These are phyloP conservation scores for Wickerhamia fluorescens DNA, from an alignment of 805 yeast genomes.

Conservation along the genomic window DNA sequence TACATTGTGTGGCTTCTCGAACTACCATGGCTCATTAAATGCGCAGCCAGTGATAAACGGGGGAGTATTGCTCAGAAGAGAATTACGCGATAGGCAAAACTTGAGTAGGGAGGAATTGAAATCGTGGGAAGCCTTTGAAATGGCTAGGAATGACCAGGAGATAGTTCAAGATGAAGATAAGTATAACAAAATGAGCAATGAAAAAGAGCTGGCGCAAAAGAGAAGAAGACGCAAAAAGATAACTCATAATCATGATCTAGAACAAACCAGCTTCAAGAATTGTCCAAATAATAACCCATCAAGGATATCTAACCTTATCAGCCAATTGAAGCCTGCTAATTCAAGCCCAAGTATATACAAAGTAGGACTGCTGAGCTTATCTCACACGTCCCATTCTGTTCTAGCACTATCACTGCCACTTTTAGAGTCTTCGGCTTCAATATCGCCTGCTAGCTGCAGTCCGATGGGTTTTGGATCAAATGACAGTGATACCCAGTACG, in stretches of 20 bases:
- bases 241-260: conserved; percentile 6
- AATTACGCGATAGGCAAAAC: conserved; percentile 19
- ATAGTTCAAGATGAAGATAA: neutral
- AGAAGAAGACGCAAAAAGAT: conserved; percentile 12
- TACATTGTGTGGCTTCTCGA: too few species aligned
- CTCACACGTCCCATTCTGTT: too few species aligned
- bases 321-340: conserved; percentile 6
- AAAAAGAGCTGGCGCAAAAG: conserved; percentile 1
- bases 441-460: conserved; percentile 6
- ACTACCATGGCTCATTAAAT: neutral
- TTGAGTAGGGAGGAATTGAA: conserved; percentile 27
- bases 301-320: conserved; percentile 8
- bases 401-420: conserved; percentile 6
- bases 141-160: conserved; percentile 13
- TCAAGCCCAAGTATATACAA: too few species aligned
- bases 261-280: neutral
- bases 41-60: conserved; percentile 25
- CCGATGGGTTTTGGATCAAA: conserved; percentile 2
- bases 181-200: too few species aligned
- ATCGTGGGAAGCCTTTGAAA: conserved; percentile 33
- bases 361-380: too few species aligned
- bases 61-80: conserved; percentile 30
- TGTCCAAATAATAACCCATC: conserved; percentile 2
- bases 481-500: conserved; percentile 6
- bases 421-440: too few species aligned